These are phyloP conservation scores for Ichthyophthirius multifiliis DNA, from an alignment of 169 alveolate species.

Conservation along the genomic window DNA sequence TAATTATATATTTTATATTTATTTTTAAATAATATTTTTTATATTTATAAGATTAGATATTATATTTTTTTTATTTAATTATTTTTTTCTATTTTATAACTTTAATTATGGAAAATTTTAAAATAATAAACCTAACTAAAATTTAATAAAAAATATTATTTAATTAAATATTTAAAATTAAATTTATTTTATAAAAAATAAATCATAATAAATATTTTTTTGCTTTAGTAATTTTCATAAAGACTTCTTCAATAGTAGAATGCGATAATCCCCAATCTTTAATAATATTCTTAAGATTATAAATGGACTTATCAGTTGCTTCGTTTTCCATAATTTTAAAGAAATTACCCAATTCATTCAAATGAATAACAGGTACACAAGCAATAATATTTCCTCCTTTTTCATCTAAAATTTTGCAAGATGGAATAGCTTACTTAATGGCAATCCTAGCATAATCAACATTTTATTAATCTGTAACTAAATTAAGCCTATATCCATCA, in stretches of 20 bases:
- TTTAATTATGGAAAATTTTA: too few relatives aligned
- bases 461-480: background rate
- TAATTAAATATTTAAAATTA: too few relatives aligned
- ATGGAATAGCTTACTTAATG: background rate
- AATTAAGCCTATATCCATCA: slow-evolving; percentile 65
- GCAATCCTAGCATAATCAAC: background rate
- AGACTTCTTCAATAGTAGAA: slow-evolving; percentile 86
- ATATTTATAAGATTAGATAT: too few relatives aligned
- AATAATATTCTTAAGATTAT: slow-evolving; percentile 51
- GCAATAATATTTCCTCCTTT: slow-evolving; percentile 8
- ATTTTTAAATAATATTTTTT: too few relatives aligned
- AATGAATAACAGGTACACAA: background rate
- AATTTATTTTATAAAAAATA: too few relatives aligned
- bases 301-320: slow-evolving; percentile 28
- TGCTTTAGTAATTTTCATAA: slow-evolving; percentile 74
- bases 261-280: slow-evolving; percentile 85
- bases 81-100: too few relatives aligned
- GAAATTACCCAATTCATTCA: background rate
- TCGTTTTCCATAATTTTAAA: slow-evolving; percentile 49
- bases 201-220: background rate
- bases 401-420: background rate
- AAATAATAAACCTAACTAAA: too few relatives aligned
- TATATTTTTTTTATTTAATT: too few relatives aligned
- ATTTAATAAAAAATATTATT: too few relatives aligned
- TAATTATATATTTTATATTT: too few relatives aligned